Base-by-base conservation (phyloP, 2,329 filamentous ascomycete species). In the Claviceps humidiphila region DNA sequence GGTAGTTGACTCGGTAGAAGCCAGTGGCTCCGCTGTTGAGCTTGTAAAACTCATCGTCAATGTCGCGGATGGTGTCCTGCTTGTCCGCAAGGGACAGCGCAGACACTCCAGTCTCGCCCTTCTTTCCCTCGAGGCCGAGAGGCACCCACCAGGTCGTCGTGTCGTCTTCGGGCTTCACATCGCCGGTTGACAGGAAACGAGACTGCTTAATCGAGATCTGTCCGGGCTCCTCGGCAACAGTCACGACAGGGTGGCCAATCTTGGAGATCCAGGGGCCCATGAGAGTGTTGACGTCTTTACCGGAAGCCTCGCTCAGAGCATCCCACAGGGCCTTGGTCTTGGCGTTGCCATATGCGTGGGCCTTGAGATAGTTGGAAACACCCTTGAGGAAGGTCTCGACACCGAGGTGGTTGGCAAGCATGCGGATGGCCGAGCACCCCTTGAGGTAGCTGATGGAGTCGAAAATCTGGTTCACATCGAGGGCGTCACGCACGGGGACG, bases 381-480 rank as follows among this genome's bases (percentile, higher is more conserved):
- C 93, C 93, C 63, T 87, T 84, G 50, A 98, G 75, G 76, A 98
- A 98, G 1, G 81, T 86, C 62, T 95, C 82, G 50, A 86, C 83
- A 14, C 89, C 89, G 17, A 98, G 80, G 67, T 97, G 87, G 61
- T 85, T 84, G 60, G 89, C 91, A 61, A 98, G 72, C 93, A 98
- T 98, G 63, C 93, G 86, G 63, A 98, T 93, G 54, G 93, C 87
- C 2, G 91, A 95, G 71, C 89, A 95, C 39, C 93, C 93, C 73
- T 98, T 97, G 56, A 94, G 76, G 66, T 97, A 98, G 70, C 87
- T 94, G 69, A 98, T 97, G 66, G 85, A 81, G 66, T 98, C 93
- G 64, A 98, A 98, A 58, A 97, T 95, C 68, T 98, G 93, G 68
- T 97, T 94, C 58, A 97, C 89, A 60, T 97, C 93, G 11, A 97